These are phyloP conservation scores for Cladosporium sp. DNA, from an alignment of 2,329 filamentous ascomycete species.

Conservation along the genomic window DNA sequence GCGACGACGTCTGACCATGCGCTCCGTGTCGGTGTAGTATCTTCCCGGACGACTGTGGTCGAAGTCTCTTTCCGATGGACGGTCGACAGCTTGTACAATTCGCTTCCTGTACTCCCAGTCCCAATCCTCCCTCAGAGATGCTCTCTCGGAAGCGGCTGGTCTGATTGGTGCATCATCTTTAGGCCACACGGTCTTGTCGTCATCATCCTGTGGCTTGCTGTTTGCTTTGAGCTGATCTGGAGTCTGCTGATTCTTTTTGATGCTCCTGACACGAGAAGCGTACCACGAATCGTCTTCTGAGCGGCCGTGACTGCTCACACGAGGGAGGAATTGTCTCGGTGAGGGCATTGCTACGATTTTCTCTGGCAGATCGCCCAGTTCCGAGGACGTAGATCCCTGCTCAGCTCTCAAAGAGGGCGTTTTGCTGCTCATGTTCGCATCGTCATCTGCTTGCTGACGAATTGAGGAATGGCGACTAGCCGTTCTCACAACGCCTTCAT, in stretches of 20 bases:
- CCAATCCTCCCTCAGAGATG: constrained; percentile 5
- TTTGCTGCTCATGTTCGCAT: background rate
- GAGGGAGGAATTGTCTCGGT: background rate
- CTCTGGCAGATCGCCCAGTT: background rate
- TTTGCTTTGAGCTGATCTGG: background rate
- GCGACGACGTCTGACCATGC: background rate
- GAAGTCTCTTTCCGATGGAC: background rate
- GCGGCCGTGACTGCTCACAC: background rate
- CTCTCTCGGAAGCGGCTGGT: constrained; percentile 5
- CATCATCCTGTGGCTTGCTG: background rate
- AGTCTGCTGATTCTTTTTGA: background rate
- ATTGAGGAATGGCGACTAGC: constrained; percentile 5
- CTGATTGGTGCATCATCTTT: background rate
- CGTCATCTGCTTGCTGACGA: background rate
- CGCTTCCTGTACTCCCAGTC: constrained; percentile 12
- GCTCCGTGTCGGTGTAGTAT: constrained; percentile 5
- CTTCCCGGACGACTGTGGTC: background rate
- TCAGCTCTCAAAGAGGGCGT: background rate
- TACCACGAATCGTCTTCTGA: constrained; percentile 10
- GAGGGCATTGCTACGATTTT: background rate
- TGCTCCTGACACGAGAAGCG: constrained; percentile 3
- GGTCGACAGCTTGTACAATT: constrained; percentile 2
- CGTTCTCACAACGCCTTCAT: constrained; percentile 1
- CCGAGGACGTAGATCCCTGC: background rate
- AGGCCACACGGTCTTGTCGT: constrained; percentile 7